Percentiles rank a stretch among this genome's conserved stretches.
These are phyloP conservation scores for Aspergillus vadensis DNA, from an alignment of 2,329 filamentous ascomycete species.

Conservation along the genomic window DNA sequence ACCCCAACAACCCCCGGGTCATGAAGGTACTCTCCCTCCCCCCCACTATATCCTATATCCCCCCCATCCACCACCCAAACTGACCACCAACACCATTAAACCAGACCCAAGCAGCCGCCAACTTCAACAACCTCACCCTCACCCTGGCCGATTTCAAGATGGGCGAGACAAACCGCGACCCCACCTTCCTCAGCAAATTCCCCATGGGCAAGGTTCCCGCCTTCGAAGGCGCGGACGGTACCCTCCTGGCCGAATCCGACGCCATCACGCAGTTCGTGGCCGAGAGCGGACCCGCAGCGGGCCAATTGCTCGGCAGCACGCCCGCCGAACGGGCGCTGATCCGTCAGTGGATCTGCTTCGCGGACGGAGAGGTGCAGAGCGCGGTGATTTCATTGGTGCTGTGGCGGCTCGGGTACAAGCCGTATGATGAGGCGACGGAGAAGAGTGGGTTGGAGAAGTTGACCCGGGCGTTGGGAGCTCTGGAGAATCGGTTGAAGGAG, in stretches of 20 bases:
- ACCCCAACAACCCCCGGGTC: slow-evolving; percentile 27
- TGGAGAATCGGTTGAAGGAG: slow-evolving; percentile 25
- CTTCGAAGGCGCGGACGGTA: slow-evolving; percentile 52
- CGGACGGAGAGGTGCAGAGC: slow-evolving; percentile 37
- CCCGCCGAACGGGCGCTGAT: slow-evolving; percentile 46
- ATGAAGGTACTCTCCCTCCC: slow-evolving; percentile 19
- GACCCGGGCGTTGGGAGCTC: slow-evolving; percentile 22
- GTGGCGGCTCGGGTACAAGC: slow-evolving; percentile 23
- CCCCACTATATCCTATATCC: not conserved
- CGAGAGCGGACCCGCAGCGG: slow-evolving; percentile 47
- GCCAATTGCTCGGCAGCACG: slow-evolving; percentile 51
- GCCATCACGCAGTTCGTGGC: slow-evolving; percentile 54
- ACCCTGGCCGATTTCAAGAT: slow-evolving; percentile 43
- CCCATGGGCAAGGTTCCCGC: slow-evolving; percentile 56
- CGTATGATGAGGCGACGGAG: slow-evolving; percentile 28
- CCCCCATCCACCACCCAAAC: not conserved
- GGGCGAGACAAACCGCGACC: slow-evolving; percentile 46
- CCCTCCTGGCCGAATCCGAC: slow-evolving; percentile 47
- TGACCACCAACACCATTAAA: not conserved
- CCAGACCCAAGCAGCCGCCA: slow-evolving; percentile 34
- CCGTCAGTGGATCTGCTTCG: slow-evolving; percentile 51
- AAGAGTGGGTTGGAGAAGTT: slow-evolving; percentile 19
- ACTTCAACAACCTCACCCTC: slow-evolving; percentile 40
- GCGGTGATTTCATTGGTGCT: slow-evolving; percentile 21
- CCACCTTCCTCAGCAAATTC: slow-evolving; percentile 55